These are phyloP conservation scores for Penicillium griseofulvum DNA, from an alignment of 2,329 filamentous ascomycete species.

Conservation along the genomic window DNA sequence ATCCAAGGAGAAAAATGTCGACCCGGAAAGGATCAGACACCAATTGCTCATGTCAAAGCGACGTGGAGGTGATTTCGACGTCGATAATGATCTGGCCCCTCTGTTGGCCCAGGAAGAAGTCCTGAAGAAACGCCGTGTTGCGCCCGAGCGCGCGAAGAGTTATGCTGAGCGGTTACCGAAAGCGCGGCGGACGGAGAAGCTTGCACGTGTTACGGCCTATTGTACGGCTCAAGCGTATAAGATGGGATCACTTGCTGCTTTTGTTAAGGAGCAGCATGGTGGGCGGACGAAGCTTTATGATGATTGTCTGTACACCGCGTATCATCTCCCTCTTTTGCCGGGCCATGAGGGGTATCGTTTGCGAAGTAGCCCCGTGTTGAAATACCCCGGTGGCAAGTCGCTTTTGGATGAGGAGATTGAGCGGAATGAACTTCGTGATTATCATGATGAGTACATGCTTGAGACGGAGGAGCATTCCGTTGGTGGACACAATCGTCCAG, in stretches of 20 bases:
- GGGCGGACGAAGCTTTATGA: constrained; percentile 96
- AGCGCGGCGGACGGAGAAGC: constrained; percentile 76
- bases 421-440: constrained; percentile 81
- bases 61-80: constrained; percentile 54
- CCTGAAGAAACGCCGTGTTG: constrained; percentile 53
- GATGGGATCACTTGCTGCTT: constrained; percentile 81
- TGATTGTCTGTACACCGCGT: constrained; percentile 93
- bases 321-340: constrained; percentile 83
- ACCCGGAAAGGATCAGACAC: constrained; percentile 35
- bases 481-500: constrained; percentile 33
- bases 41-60: constrained; percentile 33
- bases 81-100: constrained; percentile 53
- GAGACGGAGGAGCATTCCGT: constrained; percentile 53
- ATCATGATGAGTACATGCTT: constrained; percentile 87
- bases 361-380: constrained; percentile 84
- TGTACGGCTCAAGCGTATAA: constrained; percentile 94
- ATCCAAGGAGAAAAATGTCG: constrained; percentile 32
- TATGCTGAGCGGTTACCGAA: constrained; percentile 94
- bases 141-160: constrained; percentile 68
- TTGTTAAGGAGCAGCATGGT: constrained; percentile 80
- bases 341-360: constrained; percentile 84
- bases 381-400: constrained; percentile 89
- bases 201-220: constrained; percentile 89
- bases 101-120: constrained; percentile 59
- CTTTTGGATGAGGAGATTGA: constrained; percentile 95